phyloP scores from a whole-genome alignment of 495 filamentous ascomycete genomes.

The Aspergillus conjunctus region DNA sequence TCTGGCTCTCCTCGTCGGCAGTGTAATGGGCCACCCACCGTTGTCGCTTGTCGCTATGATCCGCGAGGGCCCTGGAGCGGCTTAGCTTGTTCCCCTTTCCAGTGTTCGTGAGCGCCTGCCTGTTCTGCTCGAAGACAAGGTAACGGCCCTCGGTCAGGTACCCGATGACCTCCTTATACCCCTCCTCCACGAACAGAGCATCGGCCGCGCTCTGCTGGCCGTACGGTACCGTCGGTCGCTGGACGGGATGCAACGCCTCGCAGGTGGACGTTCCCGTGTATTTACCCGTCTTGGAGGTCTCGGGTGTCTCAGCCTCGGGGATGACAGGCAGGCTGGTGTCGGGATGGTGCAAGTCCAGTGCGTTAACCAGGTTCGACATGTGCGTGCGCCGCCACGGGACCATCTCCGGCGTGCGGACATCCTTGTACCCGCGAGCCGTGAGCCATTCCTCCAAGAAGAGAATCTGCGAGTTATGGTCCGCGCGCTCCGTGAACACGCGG shows the following conservation, averaged over 20 bases:
- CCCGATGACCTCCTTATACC: constrained; percentile 55
- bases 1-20: constrained; percentile 38
- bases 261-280: constrained; percentile 51
- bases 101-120: constrained; percentile 36
- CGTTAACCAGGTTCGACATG: constrained; percentile 57
- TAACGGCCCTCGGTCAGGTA: constrained; percentile 57
- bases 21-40: constrained; percentile 55
- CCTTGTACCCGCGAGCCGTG: constrained; percentile 49
- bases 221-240: constrained; percentile 52
- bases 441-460: constrained; percentile 59
- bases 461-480: constrained; percentile 61
- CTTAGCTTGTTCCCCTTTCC: constrained; percentile 26
- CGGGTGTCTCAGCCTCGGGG: constrained; percentile 46
- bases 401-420: constrained; percentile 52
- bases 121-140: constrained; percentile 38
- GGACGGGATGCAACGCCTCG: constrained; percentile 36
- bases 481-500: constrained; percentile 56
- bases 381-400: constrained; percentile 53
- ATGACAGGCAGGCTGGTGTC: constrained; percentile 49
- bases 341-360: constrained; percentile 54
- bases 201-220: constrained; percentile 40
- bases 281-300: no score
- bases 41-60: constrained; percentile 44
- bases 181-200: constrained; percentile 48
- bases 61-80: constrained; percentile 32